Percentiles rank a stretch among this genome's conserved stretches.
These are phyloP conservation scores for Taphrina betulina DNA, from an alignment of 1,139 yeast genomes.

Conservation along the genomic window DNA sequence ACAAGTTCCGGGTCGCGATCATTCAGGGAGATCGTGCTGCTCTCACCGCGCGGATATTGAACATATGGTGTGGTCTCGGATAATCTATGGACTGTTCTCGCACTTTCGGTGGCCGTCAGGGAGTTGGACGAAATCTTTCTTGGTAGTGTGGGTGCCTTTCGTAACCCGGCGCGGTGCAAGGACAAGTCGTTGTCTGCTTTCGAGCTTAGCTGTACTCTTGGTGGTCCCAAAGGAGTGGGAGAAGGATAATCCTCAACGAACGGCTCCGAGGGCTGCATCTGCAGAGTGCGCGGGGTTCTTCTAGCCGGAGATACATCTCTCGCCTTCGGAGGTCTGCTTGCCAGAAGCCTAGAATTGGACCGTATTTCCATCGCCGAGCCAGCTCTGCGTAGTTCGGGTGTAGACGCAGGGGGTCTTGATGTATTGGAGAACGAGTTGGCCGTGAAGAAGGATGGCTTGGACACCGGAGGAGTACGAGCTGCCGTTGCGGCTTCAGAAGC, in stretches of 20 bases:
- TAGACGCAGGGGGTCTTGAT: background rate
- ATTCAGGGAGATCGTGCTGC: background rate
- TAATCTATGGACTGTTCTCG: background rate
- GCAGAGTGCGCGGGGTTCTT: background rate
- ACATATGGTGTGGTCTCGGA: background rate
- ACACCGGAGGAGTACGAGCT: background rate
- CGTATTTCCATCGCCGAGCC: constrained; percentile 12
- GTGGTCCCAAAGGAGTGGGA: background rate
- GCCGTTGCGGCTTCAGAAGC: constrained; percentile 14
- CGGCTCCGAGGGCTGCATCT: background rate
- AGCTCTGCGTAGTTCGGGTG: constrained; percentile 11
- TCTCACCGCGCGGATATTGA: no score
- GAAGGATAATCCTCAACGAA: background rate
- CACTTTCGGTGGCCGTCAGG: background rate
- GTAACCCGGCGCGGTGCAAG: no score
- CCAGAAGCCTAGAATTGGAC: background rate
- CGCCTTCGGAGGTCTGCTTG: background rate
- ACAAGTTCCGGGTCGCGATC: background rate
- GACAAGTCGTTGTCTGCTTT: background rate
- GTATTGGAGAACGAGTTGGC: constrained; percentile 18
- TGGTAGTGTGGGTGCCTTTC: background rate
- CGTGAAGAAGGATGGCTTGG: constrained; percentile 22
- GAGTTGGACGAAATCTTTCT: background rate
- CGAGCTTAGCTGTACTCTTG: background rate
- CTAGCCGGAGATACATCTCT: background rate